phyloP scores from a whole-genome alignment of 78 protist species.

The Dictyostelium firmibasis region DNA sequence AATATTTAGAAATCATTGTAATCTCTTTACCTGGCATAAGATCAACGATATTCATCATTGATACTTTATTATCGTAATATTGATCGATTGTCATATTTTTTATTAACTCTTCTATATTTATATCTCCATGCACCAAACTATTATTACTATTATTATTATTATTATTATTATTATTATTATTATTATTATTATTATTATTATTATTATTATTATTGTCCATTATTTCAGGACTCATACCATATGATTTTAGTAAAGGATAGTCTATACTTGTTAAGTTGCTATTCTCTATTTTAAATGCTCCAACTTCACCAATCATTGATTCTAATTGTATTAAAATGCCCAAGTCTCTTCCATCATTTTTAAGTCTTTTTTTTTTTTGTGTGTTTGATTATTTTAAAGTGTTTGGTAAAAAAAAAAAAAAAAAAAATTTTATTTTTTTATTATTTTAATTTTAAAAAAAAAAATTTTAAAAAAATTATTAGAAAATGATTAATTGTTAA shows the following conservation, averaged over 20 bases:
- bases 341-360: conserved; percentile 35
- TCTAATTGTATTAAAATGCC: conserved; percentile 40
- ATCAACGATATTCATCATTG: conserved; percentile 1
- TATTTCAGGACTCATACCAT: neutral
- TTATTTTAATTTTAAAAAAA: neutral
- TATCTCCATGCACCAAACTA: neutral
- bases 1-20: conserved; percentile 17
- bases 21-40: conserved; percentile 56
- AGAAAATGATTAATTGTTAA: too few relatives aligned
- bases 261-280: neutral
- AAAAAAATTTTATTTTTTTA: too few relatives aligned
- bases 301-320: neutral
- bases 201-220: too few relatives aligned
- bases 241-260: neutral
- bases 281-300: neutral
- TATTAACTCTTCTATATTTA: neutral
- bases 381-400: too few relatives aligned
- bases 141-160: neutral
- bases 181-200: neutral
- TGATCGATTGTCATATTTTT: neutral
- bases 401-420: too few relatives aligned
- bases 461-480: too few relatives aligned
- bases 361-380: conserved; percentile 17
- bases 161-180: neutral
- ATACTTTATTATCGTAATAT: neutral